These are phyloP conservation scores for Lipomyces starkeyi DNA, from an alignment of 805 yeast species.

Conservation along the genomic window DNA sequence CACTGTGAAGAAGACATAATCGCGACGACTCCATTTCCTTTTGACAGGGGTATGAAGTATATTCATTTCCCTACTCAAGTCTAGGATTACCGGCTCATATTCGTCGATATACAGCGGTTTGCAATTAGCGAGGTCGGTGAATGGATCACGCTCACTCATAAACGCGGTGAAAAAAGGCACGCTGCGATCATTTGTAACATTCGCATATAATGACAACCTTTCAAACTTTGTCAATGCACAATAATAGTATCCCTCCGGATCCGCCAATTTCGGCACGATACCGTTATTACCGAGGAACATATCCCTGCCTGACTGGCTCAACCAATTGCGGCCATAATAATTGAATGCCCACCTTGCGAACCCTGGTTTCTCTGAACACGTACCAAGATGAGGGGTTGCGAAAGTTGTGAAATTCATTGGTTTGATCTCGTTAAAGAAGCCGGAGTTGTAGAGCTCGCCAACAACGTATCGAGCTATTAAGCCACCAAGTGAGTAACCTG, in stretches of 20 bases:
- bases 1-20: constrained; percentile 15
- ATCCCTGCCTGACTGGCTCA: constrained; percentile 66
- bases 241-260: constrained; percentile 55
- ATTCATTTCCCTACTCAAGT: constrained; percentile 18
- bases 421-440: constrained; percentile 60
- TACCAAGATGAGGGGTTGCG: constrained; percentile 80
- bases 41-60: constrained; percentile 3
- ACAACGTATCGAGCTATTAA: constrained; percentile 75
- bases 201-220: constrained; percentile 67
- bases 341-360: constrained; percentile 51
- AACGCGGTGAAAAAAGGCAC: constrained; percentile 87
- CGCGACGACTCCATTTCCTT: constrained; percentile 17
- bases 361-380: constrained; percentile 54
- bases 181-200: constrained; percentile 79
- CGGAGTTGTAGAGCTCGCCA: constrained; percentile 63
- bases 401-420: constrained; percentile 71
- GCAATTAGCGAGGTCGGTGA: constrained; percentile 51
- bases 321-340: constrained; percentile 57
- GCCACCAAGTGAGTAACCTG: constrained; percentile 94
- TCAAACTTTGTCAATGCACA: constrained; percentile 65
- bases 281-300: constrained; percentile 62
- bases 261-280: constrained; percentile 59
- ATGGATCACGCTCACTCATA: constrained; percentile 76
- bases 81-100: constrained; percentile 24
- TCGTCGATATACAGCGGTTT: constrained; percentile 15